phyloP scores from a whole-genome alignment of 768 basidiomycete genomes.

The Leucogyrophana mollusca region DNA sequence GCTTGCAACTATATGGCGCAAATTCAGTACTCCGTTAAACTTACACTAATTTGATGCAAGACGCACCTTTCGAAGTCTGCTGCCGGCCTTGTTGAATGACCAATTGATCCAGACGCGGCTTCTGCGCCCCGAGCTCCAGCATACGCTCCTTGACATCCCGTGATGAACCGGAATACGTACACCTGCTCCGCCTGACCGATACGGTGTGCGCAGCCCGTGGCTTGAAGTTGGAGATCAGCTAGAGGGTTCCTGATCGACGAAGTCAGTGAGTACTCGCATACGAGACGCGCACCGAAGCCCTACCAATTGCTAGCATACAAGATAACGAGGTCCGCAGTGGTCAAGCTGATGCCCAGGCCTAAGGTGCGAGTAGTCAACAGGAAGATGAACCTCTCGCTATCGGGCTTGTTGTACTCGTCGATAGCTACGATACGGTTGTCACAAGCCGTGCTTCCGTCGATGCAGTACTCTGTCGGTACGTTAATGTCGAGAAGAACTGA shows the following conservation, averaged over 20 bases:
- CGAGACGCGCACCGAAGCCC: conserved; percentile 19
- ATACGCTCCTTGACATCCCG: conserved; percentile 95
- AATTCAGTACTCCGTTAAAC: neutral
- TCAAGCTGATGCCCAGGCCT: conserved; percentile 95
- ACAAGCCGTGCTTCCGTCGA: conserved; percentile 93
- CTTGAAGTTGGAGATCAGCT: conserved; percentile 96
- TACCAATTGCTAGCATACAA: conserved; percentile 97
- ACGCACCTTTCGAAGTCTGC: conserved; percentile 72
- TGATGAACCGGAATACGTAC: conserved; percentile 95
- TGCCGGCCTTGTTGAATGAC: conserved; percentile 96
- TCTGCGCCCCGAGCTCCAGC: conserved; percentile 93
- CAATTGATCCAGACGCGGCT: conserved; percentile 90
- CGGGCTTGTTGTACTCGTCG: conserved; percentile 96
- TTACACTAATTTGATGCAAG: neutral
- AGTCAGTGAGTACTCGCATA: too few relatives aligned
- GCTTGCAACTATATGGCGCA: conserved; percentile 60
- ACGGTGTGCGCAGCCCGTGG: conserved; percentile 97
- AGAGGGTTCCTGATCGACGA: conserved; percentile 99
- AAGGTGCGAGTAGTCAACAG: conserved; percentile 95
- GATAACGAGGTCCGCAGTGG: conserved; percentile 91
- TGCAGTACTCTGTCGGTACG: conserved; percentile 76
- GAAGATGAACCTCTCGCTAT: conserved; percentile 95
- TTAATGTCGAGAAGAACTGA: conserved; percentile 4
- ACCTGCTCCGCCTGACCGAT: conserved; percentile 98
- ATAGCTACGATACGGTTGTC: conserved; percentile 95